These are phyloP conservation scores for Leccinum truebloodii DNA, from an alignment of 768 basidiomycete genomes.

Conservation along the genomic window DNA sequence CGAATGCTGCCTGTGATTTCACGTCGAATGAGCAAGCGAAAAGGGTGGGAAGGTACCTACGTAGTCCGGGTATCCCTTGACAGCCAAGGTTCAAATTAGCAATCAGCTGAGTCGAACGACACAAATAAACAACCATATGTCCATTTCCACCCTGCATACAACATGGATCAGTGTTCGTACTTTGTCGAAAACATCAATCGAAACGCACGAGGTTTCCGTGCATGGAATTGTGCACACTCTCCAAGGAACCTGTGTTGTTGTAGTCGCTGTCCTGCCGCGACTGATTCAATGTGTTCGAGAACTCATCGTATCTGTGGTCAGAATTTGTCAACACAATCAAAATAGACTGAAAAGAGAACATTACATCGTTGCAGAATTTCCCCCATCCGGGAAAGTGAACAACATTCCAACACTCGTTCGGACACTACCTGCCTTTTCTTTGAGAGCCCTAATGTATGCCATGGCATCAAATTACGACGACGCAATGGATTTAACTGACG, in stretches of 20 bases:
- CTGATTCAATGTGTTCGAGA: slow-evolving; percentile 26
- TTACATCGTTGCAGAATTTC: slow-evolving; percentile 16
- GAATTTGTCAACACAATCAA: not conserved
- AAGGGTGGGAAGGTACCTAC: slow-evolving; percentile 10
- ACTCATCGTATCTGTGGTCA: slow-evolving; percentile 28
- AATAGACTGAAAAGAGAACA: not conserved
- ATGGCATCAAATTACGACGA: not conserved
- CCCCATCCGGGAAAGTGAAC: slow-evolving; percentile 20
- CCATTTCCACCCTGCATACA: slow-evolving; percentile 26
- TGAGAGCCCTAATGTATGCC: slow-evolving; percentile 14
- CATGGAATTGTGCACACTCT: slow-evolving; percentile 22
- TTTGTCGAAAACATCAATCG: not conserved
- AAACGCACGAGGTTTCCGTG: slow-evolving; percentile 21
- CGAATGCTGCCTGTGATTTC: slow-evolving; percentile 23
- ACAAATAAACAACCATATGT: slow-evolving; percentile 24
- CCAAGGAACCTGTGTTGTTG: slow-evolving; percentile 20
- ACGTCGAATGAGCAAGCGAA: not conserved
- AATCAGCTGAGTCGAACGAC: not conserved
- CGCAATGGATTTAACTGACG: slow-evolving; percentile 7
- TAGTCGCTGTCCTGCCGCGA: slow-evolving; percentile 19
- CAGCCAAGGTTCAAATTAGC: slow-evolving; percentile 1
- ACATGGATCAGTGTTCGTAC: not conserved
- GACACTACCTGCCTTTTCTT: slow-evolving; percentile 12
- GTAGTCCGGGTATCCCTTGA: slow-evolving; percentile 24
- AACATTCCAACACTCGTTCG: slow-evolving; percentile 21